Evolutionary conservation across 495 filamentous ascomycete genomes (phyloP), one percentile per base, ranked within the genome.

Genomic region (Penicillium antarcticum): DNA sequence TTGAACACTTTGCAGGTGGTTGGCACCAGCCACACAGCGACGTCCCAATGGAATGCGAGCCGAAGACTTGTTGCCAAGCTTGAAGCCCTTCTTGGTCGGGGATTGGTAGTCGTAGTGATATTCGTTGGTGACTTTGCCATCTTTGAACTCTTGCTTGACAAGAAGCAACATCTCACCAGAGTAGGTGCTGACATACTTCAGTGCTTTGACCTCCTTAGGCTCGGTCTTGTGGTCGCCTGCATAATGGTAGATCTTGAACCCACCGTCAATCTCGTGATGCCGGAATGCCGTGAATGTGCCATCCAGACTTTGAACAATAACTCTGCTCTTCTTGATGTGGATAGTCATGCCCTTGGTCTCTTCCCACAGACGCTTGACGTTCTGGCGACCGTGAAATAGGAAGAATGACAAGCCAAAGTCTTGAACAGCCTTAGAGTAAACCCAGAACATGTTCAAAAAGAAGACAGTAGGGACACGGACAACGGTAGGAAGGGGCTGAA

Each of bases 21-120:
- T 66, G 18, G 69, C 56, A 37, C 80, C 81, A 5, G 62, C 57
- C 5, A 79, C 67, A 52, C 80, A 82, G 13, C 68, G 71, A 31
- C 79, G 62, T 19, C 60, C 60, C 35, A 83, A 61, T 0, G 80
- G 80, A 45, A 80, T 66, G 36, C 69, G 74, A 9, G 59, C 45
- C 2, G 57, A 52, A 5, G 59, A 34, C 48, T 65, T 73, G 16
- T 11, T 33, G 17, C 59, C 60, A 3, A 70, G 51, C 10, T 60
- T 67, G 24, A 68, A 57, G 29, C 49, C 53, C 41, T 68, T 74
- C 50, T 70, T 76, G 0, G 40, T 45, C 1, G 71, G 66, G 0
- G 49, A 40, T 14, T 55, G 52, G 51, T 76, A 78, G 42, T 83
- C 77, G 58, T 82, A 84, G 21, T 71, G 66, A 45, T 75, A 84